Evolutionary conservation across 1,284 basidiomycete genomes (phyloP), one percentile per base, ranked within the genome.

Genomic region (Papiliotrema fonsecae): DNA sequence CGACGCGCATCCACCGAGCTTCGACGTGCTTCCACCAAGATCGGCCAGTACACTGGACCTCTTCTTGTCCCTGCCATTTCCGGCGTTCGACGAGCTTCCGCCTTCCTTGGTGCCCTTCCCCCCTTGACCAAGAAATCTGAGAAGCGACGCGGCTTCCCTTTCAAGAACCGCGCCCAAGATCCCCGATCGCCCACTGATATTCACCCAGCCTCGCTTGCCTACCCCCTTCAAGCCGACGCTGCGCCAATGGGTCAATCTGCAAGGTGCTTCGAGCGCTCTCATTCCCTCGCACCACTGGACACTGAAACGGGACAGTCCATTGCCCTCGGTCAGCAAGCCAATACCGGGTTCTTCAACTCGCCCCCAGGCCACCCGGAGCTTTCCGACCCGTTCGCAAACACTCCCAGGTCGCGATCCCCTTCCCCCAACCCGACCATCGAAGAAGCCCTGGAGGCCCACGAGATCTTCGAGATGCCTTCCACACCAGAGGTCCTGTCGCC

Each of bases 391-490:
- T 47, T 47, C 37, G 26, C 37, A 4, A 14, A 7, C 34, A 11
- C 30, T 24, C 21, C 28, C 45, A 5, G 22, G 36, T 16, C 26
- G 18, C 9, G 26, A 24, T 13, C 16, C 34, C 16, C 27, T 39
- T 47, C 21, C 10, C 10, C 27, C 38, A 16, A 16, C 18, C 46
- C 28, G 7, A 38, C 27, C 16, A 14, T 47, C n/a, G 22, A 7
- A 11, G 46, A 47, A 22, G 38, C 37, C 22, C 28, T 47, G 21
- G 38, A 47, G 25, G 46, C 46, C 4, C 46, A 47, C 39, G 46
- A 47, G 39, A 42, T 40, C 27, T 47, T 41, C 22, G 46, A 47
- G 39, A 22, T 47, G 28, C 46, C 46, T 18, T 9, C 28, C 18
- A 47, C 46, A 4, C 46, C 46, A 13, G 22, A 38, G 11, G 18